These are phyloP conservation scores for Candida quercuum DNA, from an alignment of 805 yeast species.

Conservation along the genomic window DNA sequence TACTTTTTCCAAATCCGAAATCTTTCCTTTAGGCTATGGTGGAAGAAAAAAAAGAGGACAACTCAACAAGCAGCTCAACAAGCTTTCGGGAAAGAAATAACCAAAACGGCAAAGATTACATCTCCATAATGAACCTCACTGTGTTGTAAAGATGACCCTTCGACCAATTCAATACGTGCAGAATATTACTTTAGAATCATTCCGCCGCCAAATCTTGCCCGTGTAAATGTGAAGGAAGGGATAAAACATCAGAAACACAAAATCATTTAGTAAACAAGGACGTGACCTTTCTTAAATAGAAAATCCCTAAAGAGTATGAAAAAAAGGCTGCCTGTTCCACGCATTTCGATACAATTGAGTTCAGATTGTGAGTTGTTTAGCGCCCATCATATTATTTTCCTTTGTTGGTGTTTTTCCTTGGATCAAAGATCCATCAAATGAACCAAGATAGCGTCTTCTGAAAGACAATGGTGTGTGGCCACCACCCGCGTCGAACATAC, in stretches of 20 bases:
- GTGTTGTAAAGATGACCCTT: too few species aligned
- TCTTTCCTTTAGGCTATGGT: too few species aligned
- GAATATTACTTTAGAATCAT: not conserved
- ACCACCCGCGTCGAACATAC: conserved; percentile 4
- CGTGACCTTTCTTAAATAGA: too few species aligned
- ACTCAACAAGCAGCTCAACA: not conserved
- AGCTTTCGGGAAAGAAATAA: not conserved
- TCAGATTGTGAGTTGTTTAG: too few species aligned
- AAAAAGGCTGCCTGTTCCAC: too few species aligned
- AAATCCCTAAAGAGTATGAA: too few species aligned
- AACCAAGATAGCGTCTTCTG: too few species aligned
- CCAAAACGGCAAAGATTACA: not conserved
- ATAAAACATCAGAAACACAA: not conserved
- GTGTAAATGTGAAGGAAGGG: not conserved
- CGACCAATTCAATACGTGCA: not conserved
- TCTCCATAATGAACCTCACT: too few species aligned
- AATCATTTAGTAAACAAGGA: too few species aligned
- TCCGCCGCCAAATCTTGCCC: not conserved
- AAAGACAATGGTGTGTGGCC: not conserved
- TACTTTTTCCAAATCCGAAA: not conserved
- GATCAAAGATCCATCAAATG: too few species aligned
- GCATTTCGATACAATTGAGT: not conserved
- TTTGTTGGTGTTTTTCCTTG: too few species aligned
- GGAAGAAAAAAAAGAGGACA: not conserved
- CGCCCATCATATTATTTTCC: too few species aligned